phyloP scores from a whole-genome alignment of 805 yeast genomes.

The Cyberlindnera saturnus region DNA sequence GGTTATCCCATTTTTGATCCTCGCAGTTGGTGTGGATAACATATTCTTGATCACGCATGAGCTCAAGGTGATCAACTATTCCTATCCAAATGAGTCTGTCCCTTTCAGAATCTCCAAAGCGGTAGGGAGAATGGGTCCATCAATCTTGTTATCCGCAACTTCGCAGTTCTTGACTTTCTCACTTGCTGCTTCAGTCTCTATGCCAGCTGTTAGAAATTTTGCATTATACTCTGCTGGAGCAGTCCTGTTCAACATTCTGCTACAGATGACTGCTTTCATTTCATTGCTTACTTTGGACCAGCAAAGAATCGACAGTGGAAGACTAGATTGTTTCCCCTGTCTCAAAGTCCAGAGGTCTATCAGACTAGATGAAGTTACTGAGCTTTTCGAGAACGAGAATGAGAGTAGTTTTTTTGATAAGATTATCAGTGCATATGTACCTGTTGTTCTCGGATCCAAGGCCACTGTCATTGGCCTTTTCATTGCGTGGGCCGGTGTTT shows the following conservation, averaged over 20 bases:
- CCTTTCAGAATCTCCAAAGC: slow-evolving; percentile 59
- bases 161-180: slow-evolving; percentile 78
- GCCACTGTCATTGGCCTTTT: slow-evolving; percentile 49
- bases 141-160: slow-evolving; percentile 69
- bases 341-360: slow-evolving; percentile 24
- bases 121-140: slow-evolving; percentile 76
- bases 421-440: slow-evolving; percentile 43
- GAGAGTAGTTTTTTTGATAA: slow-evolving; percentile 31
- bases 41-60: slow-evolving; percentile 84
- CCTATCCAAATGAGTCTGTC: slow-evolving; percentile 40
- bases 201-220: slow-evolving; percentile 96
- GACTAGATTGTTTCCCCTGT: slow-evolving; percentile 62
- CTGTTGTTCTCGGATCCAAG: slow-evolving; percentile 45
- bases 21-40: slow-evolving; percentile 96
- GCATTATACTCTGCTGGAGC: slow-evolving; percentile 90
- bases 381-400: slow-evolving; percentile 22
- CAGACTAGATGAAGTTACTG: slow-evolving; percentile 19
- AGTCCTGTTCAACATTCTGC: slow-evolving; percentile 61
- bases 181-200: slow-evolving; percentile 72
- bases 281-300: slow-evolving; percentile 68
- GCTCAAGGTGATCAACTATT: slow-evolving; percentile 46
- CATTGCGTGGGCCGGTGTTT: slow-evolving; percentile 56
- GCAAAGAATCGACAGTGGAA: slow-evolving; percentile 46
- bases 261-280: slow-evolving; percentile 80
- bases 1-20: slow-evolving; percentile 86